A percentile compares a stretch with the other conserved stretches of the same genome.
Conservation (phyloP, 805 yeast species). For the Kuraishia molischiana region DNA sequence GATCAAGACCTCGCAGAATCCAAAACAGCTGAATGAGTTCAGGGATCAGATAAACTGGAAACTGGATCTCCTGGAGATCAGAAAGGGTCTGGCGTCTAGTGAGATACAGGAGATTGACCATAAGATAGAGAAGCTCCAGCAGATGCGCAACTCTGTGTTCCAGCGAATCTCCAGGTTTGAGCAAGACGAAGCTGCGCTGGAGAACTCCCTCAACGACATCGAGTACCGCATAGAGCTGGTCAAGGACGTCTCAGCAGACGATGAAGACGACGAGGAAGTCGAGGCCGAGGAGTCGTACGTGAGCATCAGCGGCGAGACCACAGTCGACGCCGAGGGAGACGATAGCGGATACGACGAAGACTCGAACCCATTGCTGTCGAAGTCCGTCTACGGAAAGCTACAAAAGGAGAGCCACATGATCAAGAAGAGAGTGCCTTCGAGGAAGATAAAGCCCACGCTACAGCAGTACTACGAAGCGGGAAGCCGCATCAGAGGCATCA, state of each 20-base stretch:
- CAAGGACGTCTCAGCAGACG: constrained; percentile 22
- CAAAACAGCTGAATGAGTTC: constrained; percentile 24
- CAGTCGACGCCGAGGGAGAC: constrained; percentile 7
- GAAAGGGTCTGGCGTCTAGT: constrained; percentile 53
- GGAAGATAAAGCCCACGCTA: constrained; percentile 51
- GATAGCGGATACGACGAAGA: constrained; percentile 10
- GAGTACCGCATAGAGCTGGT: constrained; percentile 33
- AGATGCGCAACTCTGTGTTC: constrained; percentile 42
- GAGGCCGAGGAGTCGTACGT: constrained; percentile 4
- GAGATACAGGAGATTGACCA: constrained; percentile 58
- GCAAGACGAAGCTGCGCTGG: constrained; percentile 47
- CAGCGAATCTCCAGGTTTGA: constrained; percentile 52
- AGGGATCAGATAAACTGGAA: constrained; percentile 30
- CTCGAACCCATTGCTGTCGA: constrained; percentile 25
- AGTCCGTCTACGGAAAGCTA: constrained; percentile 34
- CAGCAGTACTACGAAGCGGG: constrained; percentile 60
- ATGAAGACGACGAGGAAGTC: constrained; percentile 13
- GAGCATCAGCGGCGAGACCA: constrained; percentile 9
- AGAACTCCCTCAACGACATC: constrained; percentile 33
- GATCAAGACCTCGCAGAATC: constrained; percentile 31
- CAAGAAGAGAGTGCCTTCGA: constrained; percentile 11
- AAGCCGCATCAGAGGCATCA: constrained; percentile 35
- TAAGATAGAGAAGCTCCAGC: constrained; percentile 40
- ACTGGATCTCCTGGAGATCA: constrained; percentile 47
- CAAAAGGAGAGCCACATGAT: constrained; percentile 20